Conservation (phyloP, 2,329 filamentous ascomycete species). For the Eutypella sp. region DNA sequence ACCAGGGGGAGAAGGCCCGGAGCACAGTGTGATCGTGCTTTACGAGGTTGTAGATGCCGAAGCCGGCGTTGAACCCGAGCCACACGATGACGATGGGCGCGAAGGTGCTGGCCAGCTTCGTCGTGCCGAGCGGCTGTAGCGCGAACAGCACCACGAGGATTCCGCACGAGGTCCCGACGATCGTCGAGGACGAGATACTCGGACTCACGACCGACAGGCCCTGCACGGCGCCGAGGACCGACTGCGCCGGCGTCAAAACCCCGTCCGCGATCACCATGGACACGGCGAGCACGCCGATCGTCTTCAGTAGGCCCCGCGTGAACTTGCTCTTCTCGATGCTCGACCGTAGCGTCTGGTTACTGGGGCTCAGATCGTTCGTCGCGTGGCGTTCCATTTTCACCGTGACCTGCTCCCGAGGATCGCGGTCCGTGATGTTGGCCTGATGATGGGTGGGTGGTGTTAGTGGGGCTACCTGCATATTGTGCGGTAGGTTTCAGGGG, state of each 20-base stretch:
- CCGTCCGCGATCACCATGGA: slow-evolving; percentile 64
- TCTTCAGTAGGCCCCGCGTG: slow-evolving; percentile 50
- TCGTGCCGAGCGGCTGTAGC: slow-evolving; percentile 61
- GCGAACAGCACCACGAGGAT: slow-evolving; percentile 60
- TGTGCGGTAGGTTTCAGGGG: not conserved
- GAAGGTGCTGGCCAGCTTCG: slow-evolving; percentile 54
- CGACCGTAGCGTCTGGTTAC: slow-evolving; percentile 47
- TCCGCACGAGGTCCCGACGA: slow-evolving; percentile 59
- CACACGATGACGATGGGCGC: slow-evolving; percentile 64
- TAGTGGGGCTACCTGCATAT: no score
- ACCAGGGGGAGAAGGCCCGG: slow-evolving; percentile 54
- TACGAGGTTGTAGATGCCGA: slow-evolving; percentile 59
- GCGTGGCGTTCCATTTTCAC: slow-evolving; percentile 55
- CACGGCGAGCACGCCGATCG: slow-evolving; percentile 60
- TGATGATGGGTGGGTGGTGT: no score
- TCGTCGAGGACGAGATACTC: slow-evolving; percentile 48
- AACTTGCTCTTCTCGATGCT: slow-evolving; percentile 52
- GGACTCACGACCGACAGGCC: slow-evolving; percentile 54
- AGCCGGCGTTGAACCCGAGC: slow-evolving; percentile 57
- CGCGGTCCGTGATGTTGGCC: slow-evolving; percentile 54
- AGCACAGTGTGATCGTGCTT: slow-evolving; percentile 49
- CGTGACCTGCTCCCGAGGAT: slow-evolving; percentile 51
- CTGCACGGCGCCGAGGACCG: slow-evolving; percentile 64
- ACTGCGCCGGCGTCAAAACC: slow-evolving; percentile 64
- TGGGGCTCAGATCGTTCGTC: slow-evolving; percentile 50